Conservation (phyloP, 2,329 filamentous ascomycete genomes). For the Dothistroma septosporum region DNA sequence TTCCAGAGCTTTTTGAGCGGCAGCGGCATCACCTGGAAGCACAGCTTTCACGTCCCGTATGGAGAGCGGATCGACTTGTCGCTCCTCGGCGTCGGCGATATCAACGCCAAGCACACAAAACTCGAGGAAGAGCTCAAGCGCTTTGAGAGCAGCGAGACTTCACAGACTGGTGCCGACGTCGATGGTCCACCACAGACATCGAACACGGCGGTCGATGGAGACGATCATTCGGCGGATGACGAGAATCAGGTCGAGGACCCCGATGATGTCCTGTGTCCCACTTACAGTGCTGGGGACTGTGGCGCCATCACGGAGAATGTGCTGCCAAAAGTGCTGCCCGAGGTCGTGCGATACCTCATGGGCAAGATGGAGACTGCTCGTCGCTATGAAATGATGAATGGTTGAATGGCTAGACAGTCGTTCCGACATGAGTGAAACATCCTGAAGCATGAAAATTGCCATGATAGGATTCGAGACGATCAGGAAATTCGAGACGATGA, state of each 20-base stretch:
- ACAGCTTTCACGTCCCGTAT: slow-evolving; percentile 2
- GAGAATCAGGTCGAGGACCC: neutral
- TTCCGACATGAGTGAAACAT: neutral
- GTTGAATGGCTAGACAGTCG: neutral
- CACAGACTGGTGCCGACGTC: neutral
- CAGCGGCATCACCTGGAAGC: slow-evolving; percentile 19
- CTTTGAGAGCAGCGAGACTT: neutral
- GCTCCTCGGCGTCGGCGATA: neutral
- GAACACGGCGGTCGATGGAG: neutral
- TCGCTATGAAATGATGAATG: neutral
- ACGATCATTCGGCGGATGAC: neutral
- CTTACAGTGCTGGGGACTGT: slow-evolving; percentile 18
- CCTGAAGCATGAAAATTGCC: neutral
- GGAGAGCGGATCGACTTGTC: neutral
- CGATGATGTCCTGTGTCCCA: slow-evolving; percentile 12
- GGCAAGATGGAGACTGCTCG: neutral
- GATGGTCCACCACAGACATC: neutral
- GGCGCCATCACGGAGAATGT: slow-evolving; percentile 16
- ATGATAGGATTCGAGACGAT: neutral
- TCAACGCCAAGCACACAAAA: neutral
- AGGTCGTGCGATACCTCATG: slow-evolving; percentile 14
- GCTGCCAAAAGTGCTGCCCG: slow-evolving; percentile 17
- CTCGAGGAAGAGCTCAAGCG: neutral
- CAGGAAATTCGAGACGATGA: neutral
- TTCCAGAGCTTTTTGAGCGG: slow-evolving; percentile 16